These are phyloP conservation scores for Raphidocelis subcapitata DNA, from an alignment of 139 green algal species.

Conservation along the genomic window DNA sequence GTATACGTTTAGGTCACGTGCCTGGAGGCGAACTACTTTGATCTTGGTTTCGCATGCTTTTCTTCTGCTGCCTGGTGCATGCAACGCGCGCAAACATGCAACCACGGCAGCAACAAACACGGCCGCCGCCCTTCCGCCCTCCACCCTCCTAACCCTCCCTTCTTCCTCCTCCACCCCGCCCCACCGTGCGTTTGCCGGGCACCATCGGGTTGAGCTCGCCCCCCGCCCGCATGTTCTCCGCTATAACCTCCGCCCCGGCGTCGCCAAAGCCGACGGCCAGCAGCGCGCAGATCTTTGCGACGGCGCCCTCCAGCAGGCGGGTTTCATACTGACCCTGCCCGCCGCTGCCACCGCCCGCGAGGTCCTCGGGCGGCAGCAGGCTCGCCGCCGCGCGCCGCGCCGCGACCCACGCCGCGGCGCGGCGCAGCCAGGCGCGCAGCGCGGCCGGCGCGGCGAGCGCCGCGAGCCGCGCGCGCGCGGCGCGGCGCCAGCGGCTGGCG, in stretches of 20 bases:
- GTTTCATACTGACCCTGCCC: constrained; percentile 77
- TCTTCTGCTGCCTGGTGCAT: no score
- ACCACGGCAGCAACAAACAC: background rate
- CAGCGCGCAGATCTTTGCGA: constrained; percentile 91
- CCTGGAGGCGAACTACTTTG: no score
- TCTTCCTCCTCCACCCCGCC: constrained; percentile 16
- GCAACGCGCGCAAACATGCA: no score
- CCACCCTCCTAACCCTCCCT: background rate
- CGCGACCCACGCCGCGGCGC: background rate
- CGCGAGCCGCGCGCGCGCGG: no score
- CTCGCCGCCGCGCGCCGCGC: background rate
- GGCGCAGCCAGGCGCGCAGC: no score
- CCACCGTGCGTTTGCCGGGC: constrained; percentile 75
- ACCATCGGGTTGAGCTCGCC: constrained; percentile 95
- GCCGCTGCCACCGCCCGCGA: background rate
- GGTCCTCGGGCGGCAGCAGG: background rate
- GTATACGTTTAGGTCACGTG: no score
- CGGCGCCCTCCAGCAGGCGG: constrained; percentile 81
- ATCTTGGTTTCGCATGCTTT: no score
- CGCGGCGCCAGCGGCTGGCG: no score
- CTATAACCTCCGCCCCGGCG: constrained; percentile 88
- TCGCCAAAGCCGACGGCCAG: constrained; percentile 95
- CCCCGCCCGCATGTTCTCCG: constrained; percentile 90
- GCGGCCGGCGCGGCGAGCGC: no score
- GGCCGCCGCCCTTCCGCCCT: background rate